Percentiles rank a stretch among this genome's conserved stretches.
Evolutionary conservation across 1,284 basidiomycete genomes (phyloP).

Genomic region (Cryptococcus neoformans): DNA sequence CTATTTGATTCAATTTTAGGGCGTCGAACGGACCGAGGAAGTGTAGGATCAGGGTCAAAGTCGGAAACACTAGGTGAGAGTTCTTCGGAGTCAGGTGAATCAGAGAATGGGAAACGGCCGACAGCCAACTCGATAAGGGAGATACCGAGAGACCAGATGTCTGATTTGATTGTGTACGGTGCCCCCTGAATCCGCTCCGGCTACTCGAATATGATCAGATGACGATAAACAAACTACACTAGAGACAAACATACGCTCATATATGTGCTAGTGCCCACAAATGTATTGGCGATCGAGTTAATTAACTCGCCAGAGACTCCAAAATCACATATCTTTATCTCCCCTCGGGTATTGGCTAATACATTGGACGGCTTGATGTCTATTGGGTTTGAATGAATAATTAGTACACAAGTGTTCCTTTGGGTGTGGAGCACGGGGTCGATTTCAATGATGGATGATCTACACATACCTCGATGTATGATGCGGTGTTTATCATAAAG

Average conservation of each 20-base stretch:
- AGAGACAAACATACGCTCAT: conserved; percentile 77
- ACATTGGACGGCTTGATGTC: conserved; percentile 99
- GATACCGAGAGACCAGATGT: conserved; percentile 96
- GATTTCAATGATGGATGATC: background rate
- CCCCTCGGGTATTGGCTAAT: conserved; percentile 84
- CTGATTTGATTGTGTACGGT: conserved; percentile 95
- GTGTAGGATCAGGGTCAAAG: conserved; percentile 43
- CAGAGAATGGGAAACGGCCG: conserved; percentile 88
- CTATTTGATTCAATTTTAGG: conserved; percentile 26
- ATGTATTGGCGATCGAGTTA: conserved; percentile 98
- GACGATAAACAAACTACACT: background rate
- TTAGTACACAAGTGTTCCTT: background rate
- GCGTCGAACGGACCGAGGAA: conserved; percentile 33
- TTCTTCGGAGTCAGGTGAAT: conserved; percentile 61
- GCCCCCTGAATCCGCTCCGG: conserved; percentile 98
- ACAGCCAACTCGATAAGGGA: conserved; percentile 90
- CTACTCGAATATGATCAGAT: conserved; percentile 51
- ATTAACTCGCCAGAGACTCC: conserved; percentile 98
- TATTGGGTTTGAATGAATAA: conserved; percentile 39
- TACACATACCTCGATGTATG: conserved; percentile 83
- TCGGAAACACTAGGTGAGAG: conserved; percentile 18
- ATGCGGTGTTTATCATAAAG: conserved; percentile 99
- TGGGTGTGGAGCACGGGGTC: background rate
- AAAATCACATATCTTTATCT: conserved; percentile 99
- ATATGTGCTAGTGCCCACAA: conserved; percentile 97